Base-by-base conservation (phyloP, 2,329 filamentous ascomycete species). In the Phialocephala sp. region DNA sequence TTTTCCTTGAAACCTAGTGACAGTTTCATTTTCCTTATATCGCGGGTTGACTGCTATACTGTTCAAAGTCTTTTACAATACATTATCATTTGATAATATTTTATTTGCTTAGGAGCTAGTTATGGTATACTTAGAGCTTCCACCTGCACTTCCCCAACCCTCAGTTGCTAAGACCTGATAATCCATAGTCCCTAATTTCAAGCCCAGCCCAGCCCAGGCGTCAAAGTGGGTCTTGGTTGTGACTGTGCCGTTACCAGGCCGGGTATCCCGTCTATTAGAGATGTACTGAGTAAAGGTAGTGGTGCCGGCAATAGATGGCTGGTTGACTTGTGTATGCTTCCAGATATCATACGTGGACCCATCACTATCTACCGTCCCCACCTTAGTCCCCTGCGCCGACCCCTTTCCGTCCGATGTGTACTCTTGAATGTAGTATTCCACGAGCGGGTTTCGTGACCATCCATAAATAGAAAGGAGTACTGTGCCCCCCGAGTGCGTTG, bases 391-490 rank as follows among this genome's bases (percentile, higher is more conserved):
- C 18, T 57, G 55, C 18, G 79, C 79, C 11, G 78, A 82, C 70
- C 80, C 79, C 63, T 79, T 78, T 0, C 83, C 83, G 57, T 84
- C 79, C 72, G 27, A 32, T 6, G 81, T 82, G 36, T 79, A 76
- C 66, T 87, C 85, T 68, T 87, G 79, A 64, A 87, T 82, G 77
- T 87, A 87, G 77, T 86, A 67, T 52, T 67, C 60, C 45, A 73
- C 58, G 37, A 72, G 58, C 1, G 66, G 66, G 36, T 58, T 52
- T 12, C 39, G 54, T 15, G 64, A 84, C 84, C 85, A 88, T 62
- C 85, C 85, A 72, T 87, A 87, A 18, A 87, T 74, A 20, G 84
- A 77, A n/a, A 88, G 79, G 72, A 86, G 86, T 32, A 57, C 73
- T 73, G 76, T 82, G 80, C 36, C 79, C 78, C 22, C 71, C 74